A percentile compares a stretch with the other conserved stretches of the same genome.
These are phyloP conservation scores for Amanita thiersii DNA, from an alignment of 768 basidiomycete species.

Conservation along the genomic window DNA sequence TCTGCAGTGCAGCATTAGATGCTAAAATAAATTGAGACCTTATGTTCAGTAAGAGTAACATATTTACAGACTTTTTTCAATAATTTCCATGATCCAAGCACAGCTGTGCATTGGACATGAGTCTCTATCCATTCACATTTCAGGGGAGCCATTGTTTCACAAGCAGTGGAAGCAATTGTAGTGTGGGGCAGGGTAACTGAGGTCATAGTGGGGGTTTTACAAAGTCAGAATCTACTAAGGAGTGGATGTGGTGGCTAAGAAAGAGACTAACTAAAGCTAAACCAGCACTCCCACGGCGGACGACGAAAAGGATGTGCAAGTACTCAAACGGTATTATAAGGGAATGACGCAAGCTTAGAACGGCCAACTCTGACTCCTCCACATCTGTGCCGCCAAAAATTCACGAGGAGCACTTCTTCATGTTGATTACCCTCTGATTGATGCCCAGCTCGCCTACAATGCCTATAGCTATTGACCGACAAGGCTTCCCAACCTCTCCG, in stretches of 20 bases:
- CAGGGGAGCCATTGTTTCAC: conserved; percentile 1
- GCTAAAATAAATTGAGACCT: neutral
- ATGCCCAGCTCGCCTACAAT: neutral
- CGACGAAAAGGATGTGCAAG: neutral
- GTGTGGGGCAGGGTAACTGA: neutral
- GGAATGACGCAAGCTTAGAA: too few species aligned
- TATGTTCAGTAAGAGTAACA: neutral
- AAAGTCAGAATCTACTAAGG: conserved; percentile 6
- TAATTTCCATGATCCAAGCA: conserved; percentile 5
- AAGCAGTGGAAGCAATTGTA: neutral
- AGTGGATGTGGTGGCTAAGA: too few species aligned
- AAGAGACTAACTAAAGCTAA: too few species aligned
- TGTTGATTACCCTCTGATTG: too few species aligned
- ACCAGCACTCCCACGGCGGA: too few species aligned
- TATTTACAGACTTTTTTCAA: conserved; percentile 1
- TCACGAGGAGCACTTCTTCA: too few species aligned
- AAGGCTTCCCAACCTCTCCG: conserved; percentile 14
- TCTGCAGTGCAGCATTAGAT: neutral
- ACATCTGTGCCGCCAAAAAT: too few species aligned
- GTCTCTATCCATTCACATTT: conserved; percentile 6
- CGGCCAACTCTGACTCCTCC: too few species aligned
- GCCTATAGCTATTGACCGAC: conserved; percentile 1
- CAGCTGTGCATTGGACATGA: conserved; percentile 1
- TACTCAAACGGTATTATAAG: too few species aligned
- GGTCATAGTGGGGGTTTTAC: neutral